Evolutionary conservation across 2,329 filamentous ascomycete species (phyloP).

Genomic region (Ceratocystis smalleyi): DNA sequence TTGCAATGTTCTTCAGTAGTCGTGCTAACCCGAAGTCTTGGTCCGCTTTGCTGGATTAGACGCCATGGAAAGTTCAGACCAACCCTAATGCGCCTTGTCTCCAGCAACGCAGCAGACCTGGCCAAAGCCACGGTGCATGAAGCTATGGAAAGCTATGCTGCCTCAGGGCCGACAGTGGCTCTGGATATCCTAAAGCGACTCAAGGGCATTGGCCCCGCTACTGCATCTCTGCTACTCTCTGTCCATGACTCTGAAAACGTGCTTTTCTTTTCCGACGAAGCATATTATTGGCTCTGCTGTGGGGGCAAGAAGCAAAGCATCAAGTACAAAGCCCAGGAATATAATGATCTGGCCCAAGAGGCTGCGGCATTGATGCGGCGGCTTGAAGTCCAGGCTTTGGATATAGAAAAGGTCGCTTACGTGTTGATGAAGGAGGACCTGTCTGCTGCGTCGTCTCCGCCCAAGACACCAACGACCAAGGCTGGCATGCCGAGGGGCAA

Average conservation of each 20-base stretch:
- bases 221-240: conserved; percentile 57
- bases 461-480: not conserved
- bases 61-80: conserved; percentile 49
- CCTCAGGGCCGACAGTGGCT: conserved; percentile 29
- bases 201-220: conserved; percentile 66
- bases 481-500: conserved; percentile 17
- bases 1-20: not conserved
- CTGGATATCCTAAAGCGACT: conserved; percentile 42
- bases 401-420: conserved; percentile 56
- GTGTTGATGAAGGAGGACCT: conserved; percentile 26
- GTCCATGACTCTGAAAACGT: conserved; percentile 43
- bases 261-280: conserved; percentile 69
- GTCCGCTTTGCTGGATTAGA: conserved; percentile 22
- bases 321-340: conserved; percentile 58
- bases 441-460: not conserved
- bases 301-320: conserved; percentile 36
- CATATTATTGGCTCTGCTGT: conserved; percentile 55
- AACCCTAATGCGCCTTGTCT: conserved; percentile 44
- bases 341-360: conserved; percentile 36
- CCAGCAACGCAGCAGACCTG: conserved; percentile 39
- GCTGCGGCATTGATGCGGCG: conserved; percentile 31
- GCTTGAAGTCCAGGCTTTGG: conserved; percentile 40
- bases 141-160: conserved; percentile 35
- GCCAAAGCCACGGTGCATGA: conserved; percentile 32
- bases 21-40: not conserved